Base-by-base conservation (phyloP, 2,329 filamentous ascomycete species). In the Nigrospora osmanthi region DNA sequence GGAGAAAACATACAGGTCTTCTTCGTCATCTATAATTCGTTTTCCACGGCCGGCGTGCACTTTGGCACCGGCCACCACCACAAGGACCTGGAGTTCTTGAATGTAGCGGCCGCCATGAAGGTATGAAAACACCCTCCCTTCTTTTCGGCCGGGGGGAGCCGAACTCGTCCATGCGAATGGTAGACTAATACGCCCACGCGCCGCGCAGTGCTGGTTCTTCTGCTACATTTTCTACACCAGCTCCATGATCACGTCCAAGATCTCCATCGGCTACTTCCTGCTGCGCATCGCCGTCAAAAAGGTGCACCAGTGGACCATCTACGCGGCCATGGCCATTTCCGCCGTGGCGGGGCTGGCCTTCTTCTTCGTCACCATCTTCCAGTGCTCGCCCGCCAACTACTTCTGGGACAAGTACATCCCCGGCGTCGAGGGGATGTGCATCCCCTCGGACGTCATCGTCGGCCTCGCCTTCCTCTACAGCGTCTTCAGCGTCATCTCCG, bases 401-500 rank as follows among this genome's bases (percentile, higher is more conserved):
- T 56, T 55, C 47, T 56, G 54, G 54, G 48, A 45, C 35, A 35
- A 44, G 15, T 46, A 49, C 10, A 47, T 45, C 9, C 37, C 33
- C 14, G 34, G 38, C 17, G 46, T 47, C 12, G 15, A 19, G 6
- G 61, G 59, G 10, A 49, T 31, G 6, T 63, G 61, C 47, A 48
- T 63, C 9, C 40, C 53, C 33, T 41, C 48, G 3, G 59, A 65
- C 4, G 59, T 68, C 34, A 65, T 77, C 12, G 68, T 71, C 41
- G 64, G 60, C 14, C 64, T 74, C 34, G 68, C 66, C 19, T 72
- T 72, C 47, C 58, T 68, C 17, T 68, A 72, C 51, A 69, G 65
- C 50, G 61, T 61, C 5, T 66, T 68, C 15, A 66, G 68, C 16
- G 60, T 66, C 35, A 57, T 67, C 14, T 71, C 72, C 44, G 76